Evolutionary conservation across 179 eudicot genomes (phyloP).

Genomic region (Corrigiola litoralis): DNA sequence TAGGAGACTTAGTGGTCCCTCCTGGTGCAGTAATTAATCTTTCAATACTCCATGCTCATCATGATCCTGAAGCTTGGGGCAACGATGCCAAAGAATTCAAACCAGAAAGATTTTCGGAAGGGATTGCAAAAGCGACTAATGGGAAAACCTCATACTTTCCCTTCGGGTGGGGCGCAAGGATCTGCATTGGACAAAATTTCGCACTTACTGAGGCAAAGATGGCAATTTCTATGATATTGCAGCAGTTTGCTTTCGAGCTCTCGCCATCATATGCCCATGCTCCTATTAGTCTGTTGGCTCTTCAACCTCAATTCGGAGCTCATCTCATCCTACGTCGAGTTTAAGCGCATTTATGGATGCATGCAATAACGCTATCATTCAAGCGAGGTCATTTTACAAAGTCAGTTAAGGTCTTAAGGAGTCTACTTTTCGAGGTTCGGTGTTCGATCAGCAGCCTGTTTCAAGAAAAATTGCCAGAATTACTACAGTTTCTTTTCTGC

Average conservation of each 20-base stretch:
- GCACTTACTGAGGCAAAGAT: constrained; percentile 19
- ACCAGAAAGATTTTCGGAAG: constrained; percentile 20
- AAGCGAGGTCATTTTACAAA: no score
- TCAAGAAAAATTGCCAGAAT: no score
- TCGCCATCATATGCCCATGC: constrained; percentile 26
- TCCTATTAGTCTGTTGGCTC: constrained; percentile 3
- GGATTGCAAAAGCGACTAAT: constrained; percentile 15
- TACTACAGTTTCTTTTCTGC: no score
- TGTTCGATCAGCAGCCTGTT: no score
- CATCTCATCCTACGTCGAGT: constrained; percentile 5
- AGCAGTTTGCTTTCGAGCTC: constrained; percentile 16
- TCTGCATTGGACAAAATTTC: constrained; percentile 26
- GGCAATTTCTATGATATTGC: constrained; percentile 30
- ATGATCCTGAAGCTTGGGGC: constrained; percentile 36
- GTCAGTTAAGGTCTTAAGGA: no score
- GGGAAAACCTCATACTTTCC: constrained; percentile 23
- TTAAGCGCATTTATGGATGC: no score
- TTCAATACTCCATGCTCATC: constrained; percentile 18
- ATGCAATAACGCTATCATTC: background rate
- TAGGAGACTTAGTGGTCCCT: constrained; percentile 30
- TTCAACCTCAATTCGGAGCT: constrained; percentile 42
- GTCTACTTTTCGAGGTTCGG: no score
- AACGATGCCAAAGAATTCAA: constrained; percentile 37
- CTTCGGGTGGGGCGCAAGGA: constrained; percentile 30
- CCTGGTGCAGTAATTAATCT: constrained; percentile 14